Evolutionary conservation across 2,329 filamentous ascomycete species (phyloP).

Genomic region (Ploettnerulaceae sp.): DNA sequence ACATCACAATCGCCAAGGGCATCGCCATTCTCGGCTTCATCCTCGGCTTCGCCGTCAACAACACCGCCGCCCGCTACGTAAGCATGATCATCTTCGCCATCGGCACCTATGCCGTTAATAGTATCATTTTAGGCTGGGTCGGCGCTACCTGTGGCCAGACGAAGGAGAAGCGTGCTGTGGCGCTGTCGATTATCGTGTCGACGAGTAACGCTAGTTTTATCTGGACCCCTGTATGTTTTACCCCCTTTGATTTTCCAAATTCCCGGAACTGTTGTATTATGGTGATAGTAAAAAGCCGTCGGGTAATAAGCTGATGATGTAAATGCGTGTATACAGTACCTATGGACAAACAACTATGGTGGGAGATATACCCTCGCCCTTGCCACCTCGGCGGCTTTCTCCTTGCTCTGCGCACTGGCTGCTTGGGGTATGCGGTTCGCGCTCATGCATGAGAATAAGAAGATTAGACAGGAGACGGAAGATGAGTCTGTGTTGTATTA

Average conservation of each 20-base stretch:
- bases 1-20: slow-evolving; percentile 16
- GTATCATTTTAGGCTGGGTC: slow-evolving; percentile 18
- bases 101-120: slow-evolving; percentile 19
- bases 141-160: slow-evolving; percentile 35
- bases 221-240: too few relatives aligned
- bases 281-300: too few relatives aligned
- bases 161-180: slow-evolving; percentile 37
- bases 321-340: too few relatives aligned
- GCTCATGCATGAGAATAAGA: slow-evolving; percentile 6
- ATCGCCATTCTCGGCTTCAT: slow-evolving; percentile 19
- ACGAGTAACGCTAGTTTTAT: slow-evolving; percentile 37
- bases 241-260: too few relatives aligned
- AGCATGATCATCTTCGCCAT: slow-evolving; percentile 17
- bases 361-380: slow-evolving; percentile 5
- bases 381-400: slow-evolving; percentile 4
- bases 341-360: slow-evolving; percentile 35
- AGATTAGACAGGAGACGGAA: slow-evolving; percentile 7
- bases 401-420: slow-evolving; percentile 11
- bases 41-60: slow-evolving; percentile 7
- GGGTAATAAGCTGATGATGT: too few relatives aligned
- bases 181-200: slow-evolving; percentile 36
- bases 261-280: too few relatives aligned
- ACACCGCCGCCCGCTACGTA: slow-evolving; percentile 16
- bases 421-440: slow-evolving; percentile 32
- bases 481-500: slow-evolving; percentile 6